phyloP scores from a whole-genome alignment of 495 filamentous ascomycete species.

The Daldinia caldariorum region DNA sequence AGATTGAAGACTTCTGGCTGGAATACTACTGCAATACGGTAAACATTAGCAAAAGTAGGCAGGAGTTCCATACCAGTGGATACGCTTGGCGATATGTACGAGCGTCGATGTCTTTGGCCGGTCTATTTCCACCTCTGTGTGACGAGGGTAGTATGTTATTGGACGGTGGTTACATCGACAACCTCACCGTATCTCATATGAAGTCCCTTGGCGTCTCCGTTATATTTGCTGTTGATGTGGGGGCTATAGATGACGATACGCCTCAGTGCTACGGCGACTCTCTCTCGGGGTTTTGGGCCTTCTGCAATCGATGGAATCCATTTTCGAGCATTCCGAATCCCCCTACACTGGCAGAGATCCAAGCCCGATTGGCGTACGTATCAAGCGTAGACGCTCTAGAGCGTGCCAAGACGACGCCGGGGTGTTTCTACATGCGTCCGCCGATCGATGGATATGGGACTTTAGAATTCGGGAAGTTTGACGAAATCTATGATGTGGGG shows the following conservation, averaged over 20 bases:
- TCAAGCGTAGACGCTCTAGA: conserved; percentile 92
- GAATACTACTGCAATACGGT: conserved; percentile 99
- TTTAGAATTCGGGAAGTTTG: conserved; percentile 95
- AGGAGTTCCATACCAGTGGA: conserved; percentile 91
- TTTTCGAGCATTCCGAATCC: conserved; percentile 88
- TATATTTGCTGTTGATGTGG: conserved; percentile 96
- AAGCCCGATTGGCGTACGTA: conserved; percentile 93
- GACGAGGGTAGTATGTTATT: conserved; percentile 96
- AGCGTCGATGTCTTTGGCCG: conserved; percentile 95
- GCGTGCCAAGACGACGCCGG: conserved; percentile 84
- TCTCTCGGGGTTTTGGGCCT: conserved; percentile 93
- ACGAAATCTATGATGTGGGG: conserved; percentile 92
- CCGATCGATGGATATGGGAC: conserved; percentile 94
- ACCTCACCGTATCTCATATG: conserved; percentile 97
- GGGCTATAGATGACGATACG: conserved; percentile 85
- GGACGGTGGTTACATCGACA: conserved; percentile 97
- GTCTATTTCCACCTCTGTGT: conserved; percentile 90
- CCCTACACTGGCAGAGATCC: conserved; percentile 94
- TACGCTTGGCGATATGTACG: conserved; percentile 97
- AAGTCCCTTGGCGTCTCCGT: conserved; percentile 90
- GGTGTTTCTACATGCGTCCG: conserved; percentile 94
- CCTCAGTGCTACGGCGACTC: conserved; percentile 93
- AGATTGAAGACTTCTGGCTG: conserved; percentile 99
- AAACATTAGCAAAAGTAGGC: conserved; percentile 89
- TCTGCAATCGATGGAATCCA: conserved; percentile 95